Conservation (phyloP, 202 grass and related monocot species). For the Eragrostis tef region DNA sequence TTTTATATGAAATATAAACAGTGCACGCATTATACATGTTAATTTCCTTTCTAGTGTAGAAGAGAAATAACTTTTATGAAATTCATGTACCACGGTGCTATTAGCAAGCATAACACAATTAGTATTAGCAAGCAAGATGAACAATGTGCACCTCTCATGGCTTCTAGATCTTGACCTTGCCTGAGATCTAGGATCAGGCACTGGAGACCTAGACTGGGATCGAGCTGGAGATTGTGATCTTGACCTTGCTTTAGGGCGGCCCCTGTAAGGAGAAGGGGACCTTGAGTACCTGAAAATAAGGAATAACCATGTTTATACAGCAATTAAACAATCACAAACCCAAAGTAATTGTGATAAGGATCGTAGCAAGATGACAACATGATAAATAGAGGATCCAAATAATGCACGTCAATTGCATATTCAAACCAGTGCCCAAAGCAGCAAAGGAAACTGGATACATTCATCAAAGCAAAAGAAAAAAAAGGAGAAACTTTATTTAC, state of each 20-base stretch:
- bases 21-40: background rate
- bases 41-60: background rate
- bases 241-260: constrained; percentile 56
- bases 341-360: background rate
- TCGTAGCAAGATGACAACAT: background rate
- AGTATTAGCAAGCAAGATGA: constrained; percentile 8
- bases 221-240: constrained; percentile 57
- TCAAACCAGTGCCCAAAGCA: background rate
- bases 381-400: constrained; percentile 17
- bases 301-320: background rate
- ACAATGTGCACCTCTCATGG: constrained; percentile 47
- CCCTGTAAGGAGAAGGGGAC: constrained; percentile 73
- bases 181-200: constrained; percentile 59
- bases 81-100: background rate
- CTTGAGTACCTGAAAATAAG: constrained; percentile 55
- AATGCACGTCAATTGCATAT: background rate
- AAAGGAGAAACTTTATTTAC: constrained; percentile 2
- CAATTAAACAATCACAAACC: background rate
- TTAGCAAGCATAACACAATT: background rate
- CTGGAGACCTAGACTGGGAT: constrained; percentile 56
- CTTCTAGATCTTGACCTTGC: constrained; percentile 58
- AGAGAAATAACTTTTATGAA: background rate
- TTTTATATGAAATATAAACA: background rate
- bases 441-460: background rate
- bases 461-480: background rate